Conservation (phyloP, 2,329 filamentous ascomycete species). For the Phialocephala subalpina region DNA sequence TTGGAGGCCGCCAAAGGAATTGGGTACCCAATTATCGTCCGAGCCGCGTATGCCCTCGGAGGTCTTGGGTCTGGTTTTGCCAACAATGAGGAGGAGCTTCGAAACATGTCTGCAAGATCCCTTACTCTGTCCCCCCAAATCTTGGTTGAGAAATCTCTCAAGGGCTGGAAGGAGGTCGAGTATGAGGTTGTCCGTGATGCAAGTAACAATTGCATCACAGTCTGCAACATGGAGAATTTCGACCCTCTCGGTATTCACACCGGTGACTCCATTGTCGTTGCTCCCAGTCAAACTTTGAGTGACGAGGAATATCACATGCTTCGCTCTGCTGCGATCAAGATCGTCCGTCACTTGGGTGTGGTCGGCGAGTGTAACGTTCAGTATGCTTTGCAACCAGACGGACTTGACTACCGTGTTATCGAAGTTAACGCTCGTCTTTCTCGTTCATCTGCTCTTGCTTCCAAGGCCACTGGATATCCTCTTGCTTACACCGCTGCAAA, state of each 20-base stretch:
- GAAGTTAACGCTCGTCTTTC: slow-evolving; percentile 99
- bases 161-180: slow-evolving; percentile 99
- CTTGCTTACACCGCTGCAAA: slow-evolving; percentile 97
- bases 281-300: slow-evolving; percentile 93
- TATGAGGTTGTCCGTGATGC: slow-evolving; percentile 98
- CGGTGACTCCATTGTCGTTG: slow-evolving; percentile 98
- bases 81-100: slow-evolving; percentile 90
- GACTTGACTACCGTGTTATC: slow-evolving; percentile 97
- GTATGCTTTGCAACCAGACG: slow-evolving; percentile 95
- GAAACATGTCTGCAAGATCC: slow-evolving; percentile 91
- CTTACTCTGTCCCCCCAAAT: slow-evolving; percentile 95
- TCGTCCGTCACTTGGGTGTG: slow-evolving; percentile 94
- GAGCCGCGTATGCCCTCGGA: slow-evolving; percentile 94
- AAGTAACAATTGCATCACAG: slow-evolving; percentile 98
- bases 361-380: slow-evolving; percentile 99
- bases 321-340: slow-evolving; percentile 96
- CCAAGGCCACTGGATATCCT: slow-evolving; percentile 97
- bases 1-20: slow-evolving; percentile 85
- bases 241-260: slow-evolving; percentile 98
- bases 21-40: slow-evolving; percentile 97
- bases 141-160: slow-evolving; percentile 96
- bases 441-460: slow-evolving; percentile 94
- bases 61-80: slow-evolving; percentile 97
- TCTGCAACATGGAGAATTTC: slow-evolving; percentile 99
- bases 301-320: slow-evolving; percentile 99